Base-by-base conservation (phyloP, 2,329 filamentous ascomycete species). In the Parastagonospora avenae region DNA sequence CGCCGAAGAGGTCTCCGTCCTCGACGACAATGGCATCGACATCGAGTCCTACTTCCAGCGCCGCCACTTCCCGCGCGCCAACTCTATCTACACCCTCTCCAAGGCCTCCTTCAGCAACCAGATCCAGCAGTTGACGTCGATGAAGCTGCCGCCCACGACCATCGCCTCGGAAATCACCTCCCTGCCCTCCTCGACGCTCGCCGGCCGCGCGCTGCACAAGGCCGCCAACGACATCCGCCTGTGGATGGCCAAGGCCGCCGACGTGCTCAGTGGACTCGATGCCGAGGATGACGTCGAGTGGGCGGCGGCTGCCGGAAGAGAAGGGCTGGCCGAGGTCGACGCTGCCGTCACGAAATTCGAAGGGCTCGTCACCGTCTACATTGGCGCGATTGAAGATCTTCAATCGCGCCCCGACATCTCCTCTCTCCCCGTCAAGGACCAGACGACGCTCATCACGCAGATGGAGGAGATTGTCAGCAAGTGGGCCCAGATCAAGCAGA, bases 261-360 rank as follows among this genome's bases (percentile, higher is more conserved):
- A 96, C 64, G 92, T 97, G 29, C 86, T 99, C 46, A 84, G 85
- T 47, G 92, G 92, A 4, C 79, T 99, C 36, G 92, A 97, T 71
- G 92, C 92, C 46, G 93, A 97, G 57, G 94, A 97, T 72, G 94
- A 99, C 69, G 92, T 97, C 12, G 93, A 97, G 73, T 99, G 94
- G 94, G 92, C 85, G 8, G 84, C 94, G 2, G 93, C 92, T 1
- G 94, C 91, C 45, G 94, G 94, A 2, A 82, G 89, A 54, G 90
- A 93, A 73, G 90, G 90, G 2, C 79, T 93, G 31, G 87, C 86
- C 43, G 84, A 85, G 47, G 83, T 87, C 2, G 83, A 87, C 57
- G 79, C 78, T 44, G 84, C 93, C 16, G 93, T 97, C 54, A 79
- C 82, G 32, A 87, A 90, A 42, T 99, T 97, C 65, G 92, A 96